Conservation (phyloP, 2,329 filamentous ascomycete species). For the Falciphora oryzae region DNA sequence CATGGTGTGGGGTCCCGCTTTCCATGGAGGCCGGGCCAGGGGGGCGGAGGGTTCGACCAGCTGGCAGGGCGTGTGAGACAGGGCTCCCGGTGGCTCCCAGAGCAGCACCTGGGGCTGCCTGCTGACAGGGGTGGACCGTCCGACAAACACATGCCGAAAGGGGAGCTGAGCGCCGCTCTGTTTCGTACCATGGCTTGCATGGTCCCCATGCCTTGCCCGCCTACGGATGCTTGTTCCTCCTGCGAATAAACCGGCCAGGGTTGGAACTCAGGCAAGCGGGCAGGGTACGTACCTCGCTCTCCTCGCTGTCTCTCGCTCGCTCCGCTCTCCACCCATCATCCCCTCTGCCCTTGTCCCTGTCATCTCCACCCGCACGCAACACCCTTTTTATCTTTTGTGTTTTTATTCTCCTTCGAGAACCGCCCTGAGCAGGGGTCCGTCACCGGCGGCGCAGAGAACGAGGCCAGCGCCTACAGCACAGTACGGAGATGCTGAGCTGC, state of each 20-base stretch:
- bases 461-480: not conserved
- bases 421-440: not conserved
- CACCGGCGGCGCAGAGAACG: not conserved
- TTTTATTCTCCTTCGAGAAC: not conserved
- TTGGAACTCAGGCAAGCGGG: not conserved
- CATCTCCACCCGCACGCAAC: not conserved
- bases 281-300: not conserved
- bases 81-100: not conserved
- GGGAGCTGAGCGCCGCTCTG: constrained; percentile 7
- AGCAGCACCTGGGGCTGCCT: not conserved
- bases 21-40: not conserved
- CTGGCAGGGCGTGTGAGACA: not conserved
- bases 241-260: not conserved
- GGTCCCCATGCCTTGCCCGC: not conserved
- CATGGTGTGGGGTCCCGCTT: not conserved
- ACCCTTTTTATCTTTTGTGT: not conserved
- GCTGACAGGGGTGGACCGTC: not conserved
- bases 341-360: not conserved
- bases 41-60: not conserved
- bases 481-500: not conserved
- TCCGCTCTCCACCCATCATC: too few species aligned
- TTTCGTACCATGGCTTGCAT: constrained; percentile 3
- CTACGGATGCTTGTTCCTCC: not conserved
- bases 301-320: not conserved
- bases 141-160: constrained; percentile 8